Base-by-base conservation (phyloP, 148 eudicot species). In the Gaultheria prostrata region DNA sequence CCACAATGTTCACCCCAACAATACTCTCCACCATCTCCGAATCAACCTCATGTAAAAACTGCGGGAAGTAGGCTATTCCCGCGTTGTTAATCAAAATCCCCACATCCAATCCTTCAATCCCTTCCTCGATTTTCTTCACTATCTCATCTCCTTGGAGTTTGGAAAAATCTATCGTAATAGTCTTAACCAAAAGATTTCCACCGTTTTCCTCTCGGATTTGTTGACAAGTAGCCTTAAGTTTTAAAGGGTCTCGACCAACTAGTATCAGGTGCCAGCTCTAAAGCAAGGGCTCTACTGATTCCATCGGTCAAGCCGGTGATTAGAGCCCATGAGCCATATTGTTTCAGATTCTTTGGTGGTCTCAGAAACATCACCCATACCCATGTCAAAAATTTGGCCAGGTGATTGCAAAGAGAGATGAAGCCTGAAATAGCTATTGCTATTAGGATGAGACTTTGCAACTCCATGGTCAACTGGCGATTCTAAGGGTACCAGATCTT, bases 1-100 rank as follows among this genome's bases (percentile, higher is more conserved):
- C 93, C 54, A 85, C 92, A 49, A 91, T 59, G 67, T 92, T 92
- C 84, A 92, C 92, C 81, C 82, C 84, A 15, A 92, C 79, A 45
- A 91, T 56, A 76, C 77, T 85, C 79, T 85, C 86, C 85, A 81
- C 20, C 71, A 87, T 21, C 15, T 85, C 83, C 7, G 43, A 48
- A 83, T 91, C 92, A 43, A 91, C 86, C 70, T 92, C 95, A 78
- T 92, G 92, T 8, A 89, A 89, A 39, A 78, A 92, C 85, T 75
- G 85, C 32, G 95, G 88, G 75, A 85, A 87, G 70, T 91, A 87
- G 0, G 92, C 84, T 30, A 88, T 71, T 6, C 95, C 95, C 15
- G 84, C 95, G 80, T 92, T 92, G 70, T 92, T 92, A 48, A 92
- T 76, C 90, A 91, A 80, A 54, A 92, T 74, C 9, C 95, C 95